These are phyloP conservation scores for Emericellopsis cladophorae DNA, from an alignment of 2,329 filamentous ascomycete species.

Conservation along the genomic window DNA sequence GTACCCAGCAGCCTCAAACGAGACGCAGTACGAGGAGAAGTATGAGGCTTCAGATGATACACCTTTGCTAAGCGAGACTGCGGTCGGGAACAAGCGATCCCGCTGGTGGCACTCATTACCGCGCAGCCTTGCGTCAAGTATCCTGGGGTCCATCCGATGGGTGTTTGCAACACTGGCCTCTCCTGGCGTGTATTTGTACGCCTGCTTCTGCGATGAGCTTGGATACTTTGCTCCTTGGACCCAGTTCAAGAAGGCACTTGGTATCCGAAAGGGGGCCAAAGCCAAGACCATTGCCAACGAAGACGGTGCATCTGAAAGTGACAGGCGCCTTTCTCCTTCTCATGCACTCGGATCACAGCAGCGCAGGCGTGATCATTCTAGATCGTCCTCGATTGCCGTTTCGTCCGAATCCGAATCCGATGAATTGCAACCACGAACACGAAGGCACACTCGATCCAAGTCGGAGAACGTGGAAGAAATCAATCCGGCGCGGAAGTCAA, in stretches of 20 bases:
- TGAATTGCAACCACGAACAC: slow-evolving; percentile 14
- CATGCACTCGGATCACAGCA: slow-evolving; percentile 2
- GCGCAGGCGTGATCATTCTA: slow-evolving; percentile 12
- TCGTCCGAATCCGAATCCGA: slow-evolving; percentile 64
- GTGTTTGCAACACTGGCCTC: slow-evolving; percentile 67
- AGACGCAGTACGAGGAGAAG: slow-evolving; percentile 23
- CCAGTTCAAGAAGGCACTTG: slow-evolving; percentile 55
- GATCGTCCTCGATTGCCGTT: slow-evolving; percentile 47
- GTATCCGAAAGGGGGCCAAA: slow-evolving; percentile 24
- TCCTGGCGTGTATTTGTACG: slow-evolving; percentile 71
- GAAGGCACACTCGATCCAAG: slow-evolving; percentile 49
- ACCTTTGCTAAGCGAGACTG: slow-evolving; percentile 36
- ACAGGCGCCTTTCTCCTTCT: slow-evolving; percentile 9
- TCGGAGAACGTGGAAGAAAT: slow-evolving; percentile 52
- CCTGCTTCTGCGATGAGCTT: slow-evolving; percentile 70
- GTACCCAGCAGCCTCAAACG: slow-evolving; percentile 22
- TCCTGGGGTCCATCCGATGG: slow-evolving; percentile 67
- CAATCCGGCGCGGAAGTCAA: slow-evolving; percentile 58
- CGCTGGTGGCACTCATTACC: slow-evolving; percentile 46
- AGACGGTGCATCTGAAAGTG: slow-evolving; percentile 11
- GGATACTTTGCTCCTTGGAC: slow-evolving; percentile 68
- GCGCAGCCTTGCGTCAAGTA: slow-evolving; percentile 54
- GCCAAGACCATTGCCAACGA: slow-evolving; percentile 28
- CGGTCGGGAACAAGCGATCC: slow-evolving; percentile 19
- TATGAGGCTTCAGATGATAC: slow-evolving; percentile 46